phyloP scores from a whole-genome alignment of 2,329 filamentous ascomycete species.

The Xylaria sp. region DNA sequence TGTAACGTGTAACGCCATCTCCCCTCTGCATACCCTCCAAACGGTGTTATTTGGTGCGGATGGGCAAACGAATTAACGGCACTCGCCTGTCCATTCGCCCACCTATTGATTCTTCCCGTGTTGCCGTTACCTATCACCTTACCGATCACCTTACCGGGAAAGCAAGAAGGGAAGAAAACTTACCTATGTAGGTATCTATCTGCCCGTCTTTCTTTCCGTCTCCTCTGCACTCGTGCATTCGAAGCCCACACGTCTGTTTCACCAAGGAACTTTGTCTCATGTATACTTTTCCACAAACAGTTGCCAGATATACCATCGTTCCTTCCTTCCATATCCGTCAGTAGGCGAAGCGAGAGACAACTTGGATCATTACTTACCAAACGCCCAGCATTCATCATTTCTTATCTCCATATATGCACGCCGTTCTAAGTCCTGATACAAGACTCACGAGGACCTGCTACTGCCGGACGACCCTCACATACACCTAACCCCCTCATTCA shows the following conservation, averaged over 20 bases:
- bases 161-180: background rate
- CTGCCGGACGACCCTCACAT: background rate
- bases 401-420: background rate
- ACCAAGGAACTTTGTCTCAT: constrained; percentile 24
- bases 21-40: constrained; percentile 19
- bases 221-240: constrained; percentile 12
- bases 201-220: background rate
- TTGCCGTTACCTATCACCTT: background rate
- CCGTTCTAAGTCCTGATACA: background rate
- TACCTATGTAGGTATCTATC: too few species aligned
- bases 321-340: background rate
- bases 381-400: background rate
- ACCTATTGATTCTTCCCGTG: background rate
- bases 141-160: background rate
- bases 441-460: background rate
- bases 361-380: background rate
- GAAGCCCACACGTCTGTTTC: constrained; percentile 18
- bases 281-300: constrained; percentile 9
- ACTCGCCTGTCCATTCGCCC: background rate
- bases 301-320: background rate
- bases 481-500: background rate
- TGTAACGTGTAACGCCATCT: constrained; percentile 21
- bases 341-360: background rate
- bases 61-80: constrained; percentile 7
- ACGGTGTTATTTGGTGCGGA: background rate